Conservation (phyloP, 2,329 filamentous ascomycete species). For the Pseudopithomyces chartarum region DNA sequence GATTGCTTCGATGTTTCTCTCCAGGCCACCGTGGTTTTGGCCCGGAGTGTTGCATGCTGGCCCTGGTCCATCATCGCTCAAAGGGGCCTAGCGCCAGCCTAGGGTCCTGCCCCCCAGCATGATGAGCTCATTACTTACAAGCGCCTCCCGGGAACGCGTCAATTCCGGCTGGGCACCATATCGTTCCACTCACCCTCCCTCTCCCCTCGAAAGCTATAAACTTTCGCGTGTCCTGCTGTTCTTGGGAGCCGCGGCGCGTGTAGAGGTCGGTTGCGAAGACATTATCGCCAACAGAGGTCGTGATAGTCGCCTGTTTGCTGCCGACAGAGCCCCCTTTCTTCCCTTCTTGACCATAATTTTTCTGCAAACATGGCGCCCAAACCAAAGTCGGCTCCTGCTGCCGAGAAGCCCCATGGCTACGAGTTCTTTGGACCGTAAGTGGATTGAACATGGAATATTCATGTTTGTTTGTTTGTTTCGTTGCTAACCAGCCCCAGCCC, state of each 20-base stretch:
- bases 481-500: slow-evolving; percentile 56
- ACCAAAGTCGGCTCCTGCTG: slow-evolving; percentile 22
- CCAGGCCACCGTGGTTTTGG: slow-evolving; percentile 9
- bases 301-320: neutral
- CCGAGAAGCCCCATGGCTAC: slow-evolving; percentile 44
- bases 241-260: neutral
- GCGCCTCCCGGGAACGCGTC: slow-evolving; percentile 16
- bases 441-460: neutral
- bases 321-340: slow-evolving; percentile 26
- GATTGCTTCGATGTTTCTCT: neutral
- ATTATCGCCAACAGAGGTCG: neutral
- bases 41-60: slow-evolving; percentile 1
- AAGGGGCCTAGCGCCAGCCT: neutral
- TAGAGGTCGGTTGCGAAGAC: neutral
- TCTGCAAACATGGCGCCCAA: slow-evolving; percentile 32
- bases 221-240: slow-evolving; percentile 1
- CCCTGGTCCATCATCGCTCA: neutral
- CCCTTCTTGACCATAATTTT: slow-evolving; percentile 6
- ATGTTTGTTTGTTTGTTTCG: neutral
- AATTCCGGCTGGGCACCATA: slow-evolving; percentile 17
- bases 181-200: slow-evolving; percentile 23
- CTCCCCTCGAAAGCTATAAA: slow-evolving; percentile 12
- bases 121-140: slow-evolving; percentile 24
- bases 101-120: slow-evolving; percentile 13
- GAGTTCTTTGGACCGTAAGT: slow-evolving; percentile 49